Evolutionary conservation across 148 eudicot genomes (phyloP), one percentile per base, ranked within the genome.

Genomic region (Pharnaceum exiguum): DNA sequence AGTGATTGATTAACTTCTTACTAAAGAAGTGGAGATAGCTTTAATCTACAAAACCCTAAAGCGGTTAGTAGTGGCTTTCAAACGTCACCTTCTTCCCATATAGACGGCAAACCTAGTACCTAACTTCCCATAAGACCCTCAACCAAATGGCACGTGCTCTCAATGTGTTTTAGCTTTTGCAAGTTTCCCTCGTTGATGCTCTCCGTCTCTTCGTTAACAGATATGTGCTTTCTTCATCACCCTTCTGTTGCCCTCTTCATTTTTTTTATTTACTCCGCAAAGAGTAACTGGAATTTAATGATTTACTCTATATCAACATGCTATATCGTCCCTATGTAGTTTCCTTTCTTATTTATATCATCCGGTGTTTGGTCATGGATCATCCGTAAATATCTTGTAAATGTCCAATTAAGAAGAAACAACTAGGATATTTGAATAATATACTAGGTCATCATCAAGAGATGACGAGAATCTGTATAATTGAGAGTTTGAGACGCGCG

Each of bases 21-120:
- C n/a, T n/a, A n/a, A n/a, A n/a, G n/a, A n/a, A n/a, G n/a, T n/a
- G n/a, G n/a, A n/a, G n/a, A n/a, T n/a, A n/a, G n/a, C n/a, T n/a
- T n/a, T n/a, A n/a, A n/a, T n/a, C 13, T 23, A 42, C 22, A 31
- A 31, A 65, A 60, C 63, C 31, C 55, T 52, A 46, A 63, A 66
- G 68, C 75, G 27, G 82, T 77, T 77, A 70, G n/a, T 18, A 40
- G 73, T 69, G 67, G 46, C 62, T 74, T 70, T 74, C 70, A 69
- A 59, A 65, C 23, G 60, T 67, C 57, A 59, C 50, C 46, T 60
- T 67, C 39, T 73, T 66, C 27, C 48, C 30, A 35, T 17, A 42
- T 50, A 49, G 19, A 55, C n/a, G n/a, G n/a, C n/a, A n/a, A n/a
- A n/a, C n/a, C n/a, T n/a, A n/a, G n/a, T n/a, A n/a, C 63, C 67